Evolutionary conservation across 1,139 yeast species (phyloP), one percentile per base, ranked within the genome.

Genomic region (Candida sojae): DNA sequence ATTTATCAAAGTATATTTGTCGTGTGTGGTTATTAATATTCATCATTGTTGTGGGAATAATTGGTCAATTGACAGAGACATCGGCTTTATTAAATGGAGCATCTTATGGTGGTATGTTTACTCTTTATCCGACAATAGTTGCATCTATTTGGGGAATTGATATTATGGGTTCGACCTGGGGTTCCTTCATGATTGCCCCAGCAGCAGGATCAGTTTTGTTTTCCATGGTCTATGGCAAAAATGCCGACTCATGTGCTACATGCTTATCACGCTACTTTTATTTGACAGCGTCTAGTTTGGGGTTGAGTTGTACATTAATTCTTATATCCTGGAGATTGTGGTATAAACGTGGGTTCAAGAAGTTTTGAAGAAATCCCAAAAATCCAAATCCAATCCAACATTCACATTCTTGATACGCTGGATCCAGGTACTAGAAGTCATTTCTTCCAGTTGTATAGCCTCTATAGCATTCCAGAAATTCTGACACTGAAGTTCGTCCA

Each of bases 151-250:
- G 97, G 97, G 97, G 98, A 0, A 81, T 88, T 34, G 92, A 88
- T 48, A 80, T 89, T 45, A 83, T 93, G 63, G 98, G 98, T 0
- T 87, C 96, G 2, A 87, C 95, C 1, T 93, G 97, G 92, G 98
- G 98, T 2, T 74, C 88, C 30, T 88, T 90, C 60, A 84, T 92
- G 82, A 75, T 89, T 32, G 96, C 96, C 0, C 97, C 98, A 0
- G 97, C 98, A 0, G 56, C 90, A 2, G 97, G 97, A 1, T 78
- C 96, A 1, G 75, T 88, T 6, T 56, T 80, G 1, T 89, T 79
- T 59, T 93, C 96, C 2, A 61, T 88, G 49, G 57, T 84, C 21
- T 92, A 87, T 64, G 97, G 97, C 0, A 62, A 67, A 30, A 70
- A 83, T 29, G 84, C 80, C 56, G 96, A 91, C 58, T 51, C 50